Conservation (phyloP, 202 grass and related monocot genomes). For the Alloteropsis angusta region DNA sequence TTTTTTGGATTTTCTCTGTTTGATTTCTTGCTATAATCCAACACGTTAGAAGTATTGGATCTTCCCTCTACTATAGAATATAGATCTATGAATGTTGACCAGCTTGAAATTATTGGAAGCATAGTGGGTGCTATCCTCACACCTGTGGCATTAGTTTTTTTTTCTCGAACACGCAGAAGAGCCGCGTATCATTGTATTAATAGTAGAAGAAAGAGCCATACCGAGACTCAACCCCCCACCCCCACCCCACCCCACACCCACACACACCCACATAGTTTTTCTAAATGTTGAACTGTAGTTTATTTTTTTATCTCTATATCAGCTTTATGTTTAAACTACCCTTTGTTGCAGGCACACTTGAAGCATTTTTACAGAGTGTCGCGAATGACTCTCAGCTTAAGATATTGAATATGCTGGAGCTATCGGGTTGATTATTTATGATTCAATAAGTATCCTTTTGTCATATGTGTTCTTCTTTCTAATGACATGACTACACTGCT, state of each 20-base stretch:
- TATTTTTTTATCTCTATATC: not conserved
- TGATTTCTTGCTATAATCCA: not conserved
- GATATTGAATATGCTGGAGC: slow-evolving; percentile 7
- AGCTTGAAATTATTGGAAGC: not conserved
- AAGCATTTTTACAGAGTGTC: not conserved
- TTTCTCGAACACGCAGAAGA: no score
- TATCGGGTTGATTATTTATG: not conserved
- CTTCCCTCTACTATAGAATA: not conserved
- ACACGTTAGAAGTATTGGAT: not conserved
- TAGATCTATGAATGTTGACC: not conserved
- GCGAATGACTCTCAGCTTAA: not conserved
- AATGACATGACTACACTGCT: not conserved
- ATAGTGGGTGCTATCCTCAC: not conserved
- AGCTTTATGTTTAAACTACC: not conserved
- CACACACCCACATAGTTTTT: no score
- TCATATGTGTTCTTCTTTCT: not conserved
- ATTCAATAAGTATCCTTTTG: not conserved
- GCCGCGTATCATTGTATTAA: no score
- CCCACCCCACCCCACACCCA: no score
- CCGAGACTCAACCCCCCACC: no score
- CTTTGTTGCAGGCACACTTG: not conserved
- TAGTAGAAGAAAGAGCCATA: no score
- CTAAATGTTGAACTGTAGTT: no score
- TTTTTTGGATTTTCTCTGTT: not conserved
- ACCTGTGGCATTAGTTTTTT: not conserved